Conservation (phyloP, 257 asterid genomes). For the Handroanthus guayacan region DNA sequence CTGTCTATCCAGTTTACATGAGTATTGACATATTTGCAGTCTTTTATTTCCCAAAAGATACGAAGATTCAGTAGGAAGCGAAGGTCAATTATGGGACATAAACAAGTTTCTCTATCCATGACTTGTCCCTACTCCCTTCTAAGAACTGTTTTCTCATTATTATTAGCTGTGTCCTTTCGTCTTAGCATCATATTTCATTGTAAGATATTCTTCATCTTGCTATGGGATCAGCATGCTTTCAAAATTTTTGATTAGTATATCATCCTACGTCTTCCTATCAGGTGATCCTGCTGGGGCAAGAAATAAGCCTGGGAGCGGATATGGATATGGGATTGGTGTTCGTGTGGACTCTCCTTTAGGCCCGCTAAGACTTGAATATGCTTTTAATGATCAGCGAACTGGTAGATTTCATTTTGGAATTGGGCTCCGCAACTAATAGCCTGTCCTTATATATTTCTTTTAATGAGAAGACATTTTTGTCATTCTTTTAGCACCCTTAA, state of each 20-base stretch:
- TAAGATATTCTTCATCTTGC: background rate
- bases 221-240: background rate
- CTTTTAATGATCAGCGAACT: conserved; percentile 75
- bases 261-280: conserved; percentile 28
- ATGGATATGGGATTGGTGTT: conserved; percentile 86
- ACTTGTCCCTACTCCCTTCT: background rate
- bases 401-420: conserved; percentile 97
- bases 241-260: background rate
- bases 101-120: background rate
- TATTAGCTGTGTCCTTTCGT: background rate
- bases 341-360: conserved; percentile 95
- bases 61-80: background rate
- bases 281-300: conserved; percentile 99
- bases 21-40: background rate
- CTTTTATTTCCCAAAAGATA: background rate
- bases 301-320: conserved; percentile 93
- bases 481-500: background rate
- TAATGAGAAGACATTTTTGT: background rate
- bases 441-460: background rate
- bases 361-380: conserved; percentile 93
- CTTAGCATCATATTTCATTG: background rate
- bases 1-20: background rate
- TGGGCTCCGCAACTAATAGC: conserved; percentile 73
- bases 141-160: background rate
- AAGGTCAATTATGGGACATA: conserved; percentile 16